Conservation (phyloP, 83 land plant genomes). For the Thuja plicata region DNA sequence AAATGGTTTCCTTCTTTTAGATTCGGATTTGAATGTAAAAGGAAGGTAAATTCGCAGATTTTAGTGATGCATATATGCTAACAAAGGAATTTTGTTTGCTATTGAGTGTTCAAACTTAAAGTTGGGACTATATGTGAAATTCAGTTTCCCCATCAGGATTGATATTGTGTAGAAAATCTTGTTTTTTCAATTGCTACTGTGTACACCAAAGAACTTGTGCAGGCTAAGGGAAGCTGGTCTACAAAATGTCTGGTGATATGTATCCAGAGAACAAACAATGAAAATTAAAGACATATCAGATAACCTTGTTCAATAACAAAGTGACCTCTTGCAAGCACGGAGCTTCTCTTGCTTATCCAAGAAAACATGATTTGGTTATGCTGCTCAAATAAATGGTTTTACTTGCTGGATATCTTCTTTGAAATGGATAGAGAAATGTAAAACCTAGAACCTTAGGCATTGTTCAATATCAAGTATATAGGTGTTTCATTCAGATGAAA, state of each 20-base stretch:
- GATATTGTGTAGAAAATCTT: not conserved
- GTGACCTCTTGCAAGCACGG: not conserved
- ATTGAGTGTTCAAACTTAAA: not conserved
- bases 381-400: not conserved
- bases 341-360: not conserved
- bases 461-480: not conserved
- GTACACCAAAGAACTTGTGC: not conserved
- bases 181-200: not conserved
- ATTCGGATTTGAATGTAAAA: slow-evolving; percentile 92
- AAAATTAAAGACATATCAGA: not conserved
- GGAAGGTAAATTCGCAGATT: slow-evolving; percentile 66
- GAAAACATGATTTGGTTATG: not conserved
- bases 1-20: slow-evolving; percentile 88
- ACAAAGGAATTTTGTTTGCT: not conserved
- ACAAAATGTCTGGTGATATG: not conserved
- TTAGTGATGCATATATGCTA: not conserved
- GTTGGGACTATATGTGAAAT: not conserved
- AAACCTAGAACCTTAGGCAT: not conserved
- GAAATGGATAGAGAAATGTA: not conserved
- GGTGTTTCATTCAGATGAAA: not conserved
- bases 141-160: no score
- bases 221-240: not conserved
- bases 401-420: not conserved
- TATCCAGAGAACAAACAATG: not conserved
- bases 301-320: not conserved